phyloP scores from a whole-genome alignment of 768 basidiomycete genomes.

The Russula vinacea region DNA sequence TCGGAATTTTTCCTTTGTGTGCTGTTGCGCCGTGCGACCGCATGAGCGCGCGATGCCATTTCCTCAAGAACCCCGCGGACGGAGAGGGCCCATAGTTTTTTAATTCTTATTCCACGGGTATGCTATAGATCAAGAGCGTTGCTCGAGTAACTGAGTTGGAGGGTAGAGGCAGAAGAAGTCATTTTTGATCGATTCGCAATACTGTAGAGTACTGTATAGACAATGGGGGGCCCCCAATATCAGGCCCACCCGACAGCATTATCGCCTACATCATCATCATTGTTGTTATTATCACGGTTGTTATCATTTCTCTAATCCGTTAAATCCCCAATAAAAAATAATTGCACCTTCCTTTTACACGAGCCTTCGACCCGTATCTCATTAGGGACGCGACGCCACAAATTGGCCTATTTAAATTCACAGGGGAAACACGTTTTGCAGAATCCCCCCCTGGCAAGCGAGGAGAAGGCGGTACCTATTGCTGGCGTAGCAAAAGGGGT shows the following conservation, averaged over 20 bases:
- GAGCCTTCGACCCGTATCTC: background rate
- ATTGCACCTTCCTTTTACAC: background rate
- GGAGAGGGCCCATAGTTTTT: background rate
- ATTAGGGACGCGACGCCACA: slow-evolving; percentile 5
- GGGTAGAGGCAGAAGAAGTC: background rate
- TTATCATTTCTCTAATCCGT: background rate
- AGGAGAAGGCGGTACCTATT: slow-evolving; percentile 2
- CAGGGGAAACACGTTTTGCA: slow-evolving; percentile 2
- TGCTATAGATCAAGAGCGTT: background rate
- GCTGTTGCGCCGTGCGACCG: background rate
- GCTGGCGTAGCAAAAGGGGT: background rate
- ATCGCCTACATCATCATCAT: background rate
- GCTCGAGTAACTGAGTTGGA: background rate
- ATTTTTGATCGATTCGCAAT: background rate
- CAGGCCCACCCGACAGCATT: background rate
- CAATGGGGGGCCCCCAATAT: background rate
- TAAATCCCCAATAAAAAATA: background rate
- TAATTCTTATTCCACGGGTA: background rate
- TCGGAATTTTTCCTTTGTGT: background rate
- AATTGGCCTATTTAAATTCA: background rate
- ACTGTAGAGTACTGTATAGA: slow-evolving; percentile 4
- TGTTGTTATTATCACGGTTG: background rate
- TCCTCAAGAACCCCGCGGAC: background rate
- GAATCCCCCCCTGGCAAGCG: background rate
- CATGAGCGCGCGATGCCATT: background rate